A percentile compares a stretch with the other conserved stretches of the same genome.
Conservation (phyloP, 2,329 filamentous ascomycete species). For the Colletotrichum sp. region DNA sequence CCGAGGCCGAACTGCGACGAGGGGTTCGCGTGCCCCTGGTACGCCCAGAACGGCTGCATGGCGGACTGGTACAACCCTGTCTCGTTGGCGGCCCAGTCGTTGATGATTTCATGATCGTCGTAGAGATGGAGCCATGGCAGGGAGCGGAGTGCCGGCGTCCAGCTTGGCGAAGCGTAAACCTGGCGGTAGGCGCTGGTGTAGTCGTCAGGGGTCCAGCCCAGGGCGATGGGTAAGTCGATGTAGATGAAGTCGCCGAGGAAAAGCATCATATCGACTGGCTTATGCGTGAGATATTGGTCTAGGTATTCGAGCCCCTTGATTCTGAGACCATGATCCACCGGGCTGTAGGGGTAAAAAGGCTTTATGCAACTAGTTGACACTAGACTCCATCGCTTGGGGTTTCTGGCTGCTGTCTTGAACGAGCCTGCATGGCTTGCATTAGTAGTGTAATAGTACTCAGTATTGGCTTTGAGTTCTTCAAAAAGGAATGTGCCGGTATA, state of each 20-base stretch:
- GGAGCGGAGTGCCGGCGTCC: constrained; percentile 43
- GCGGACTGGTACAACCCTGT: constrained; percentile 67
- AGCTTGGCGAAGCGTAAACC: constrained; percentile 71
- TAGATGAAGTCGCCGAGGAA: constrained; percentile 66
- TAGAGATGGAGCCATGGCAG: constrained; percentile 74
- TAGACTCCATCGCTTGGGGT: constrained; percentile 48
- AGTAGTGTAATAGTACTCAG: constrained; percentile 64
- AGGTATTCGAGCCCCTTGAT: constrained; percentile 63
- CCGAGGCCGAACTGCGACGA: constrained; percentile 44
- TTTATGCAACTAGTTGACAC: constrained; percentile 74
- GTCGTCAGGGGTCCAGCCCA: constrained; percentile 22
- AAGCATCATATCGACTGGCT: constrained; percentile 52
- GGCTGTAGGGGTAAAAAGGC: constrained; percentile 70
- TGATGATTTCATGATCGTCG: constrained; percentile 74
- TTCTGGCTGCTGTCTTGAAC: constrained; percentile 59
- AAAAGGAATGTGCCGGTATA: constrained; percentile 62
- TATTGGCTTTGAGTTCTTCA: constrained; percentile 58
- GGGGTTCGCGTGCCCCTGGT: constrained; percentile 69
- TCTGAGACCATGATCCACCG: constrained; percentile 63
- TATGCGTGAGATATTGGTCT: background rate
- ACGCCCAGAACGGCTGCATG: constrained; percentile 67
- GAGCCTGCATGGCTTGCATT: constrained; percentile 66
- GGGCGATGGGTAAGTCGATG: constrained; percentile 55
- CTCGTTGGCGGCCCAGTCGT: constrained; percentile 71
- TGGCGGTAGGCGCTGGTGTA: constrained; percentile 57